Evolutionary conservation across 2,329 filamentous ascomycete genomes (phyloP).

Genomic region (Fusarium algeriense): DNA sequence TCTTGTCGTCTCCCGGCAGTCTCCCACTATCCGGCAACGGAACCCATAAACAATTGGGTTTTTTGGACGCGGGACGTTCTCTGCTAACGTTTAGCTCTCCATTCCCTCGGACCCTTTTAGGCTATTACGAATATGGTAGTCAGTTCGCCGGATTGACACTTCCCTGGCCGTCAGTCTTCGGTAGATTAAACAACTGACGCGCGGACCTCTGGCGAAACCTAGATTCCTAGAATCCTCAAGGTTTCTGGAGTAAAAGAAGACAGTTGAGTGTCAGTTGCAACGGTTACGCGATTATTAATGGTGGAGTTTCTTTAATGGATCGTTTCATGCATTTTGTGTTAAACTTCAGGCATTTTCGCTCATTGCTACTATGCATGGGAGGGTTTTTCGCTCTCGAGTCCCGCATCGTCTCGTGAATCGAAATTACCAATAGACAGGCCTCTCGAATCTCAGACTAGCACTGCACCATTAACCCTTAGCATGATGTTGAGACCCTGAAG

Average conservation of each 20-base stretch:
- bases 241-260: background rate
- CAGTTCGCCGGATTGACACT: constrained; percentile 15
- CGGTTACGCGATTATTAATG: constrained; percentile 21
- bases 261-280: constrained; percentile 16
- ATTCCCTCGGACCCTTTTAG: constrained; percentile 21
- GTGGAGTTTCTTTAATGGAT: constrained; percentile 5
- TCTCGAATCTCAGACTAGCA: constrained; percentile 10
- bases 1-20: background rate
- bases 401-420: constrained; percentile 5
- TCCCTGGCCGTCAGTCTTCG: constrained; percentile 12
- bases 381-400: background rate
- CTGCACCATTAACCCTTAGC: constrained; percentile 3
- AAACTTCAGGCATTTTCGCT: constrained; percentile 3
- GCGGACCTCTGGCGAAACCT: constrained; percentile 33
- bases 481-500: constrained; percentile 13
- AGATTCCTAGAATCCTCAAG: background rate
- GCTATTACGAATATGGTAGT: constrained; percentile 33
- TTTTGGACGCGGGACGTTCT: background rate
- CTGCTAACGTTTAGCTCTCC: constrained; percentile 16
- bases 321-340: background rate
- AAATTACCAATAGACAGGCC: constrained; percentile 11
- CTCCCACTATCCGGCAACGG: constrained; percentile 19
- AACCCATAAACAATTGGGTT: background rate
- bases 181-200: constrained; percentile 27
- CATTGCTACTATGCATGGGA: background rate